Evolutionary conservation across 176 grass and related monocot genomes (phyloP), one percentile per base, ranked within the genome.

Genomic region (Urochloa ruziziensis): DNA sequence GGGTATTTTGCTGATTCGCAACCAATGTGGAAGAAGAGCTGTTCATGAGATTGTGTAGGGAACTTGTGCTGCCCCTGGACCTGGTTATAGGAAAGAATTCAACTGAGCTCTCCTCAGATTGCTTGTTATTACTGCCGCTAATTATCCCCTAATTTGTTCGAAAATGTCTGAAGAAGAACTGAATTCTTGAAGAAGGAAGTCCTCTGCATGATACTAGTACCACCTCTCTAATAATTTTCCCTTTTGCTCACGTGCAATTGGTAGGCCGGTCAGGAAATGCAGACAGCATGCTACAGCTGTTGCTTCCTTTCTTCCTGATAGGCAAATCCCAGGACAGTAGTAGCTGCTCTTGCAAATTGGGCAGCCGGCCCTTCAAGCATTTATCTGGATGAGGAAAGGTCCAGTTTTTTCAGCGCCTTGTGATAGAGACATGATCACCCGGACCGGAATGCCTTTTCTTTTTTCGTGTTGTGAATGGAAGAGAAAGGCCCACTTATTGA

Each of bases 1-100:
- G n/a, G n/a, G 76, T 73, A 17, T 71, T 57, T 75, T 75, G 59
- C 88, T 83, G 67, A 90, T 86, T 78, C 81, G 47, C 47, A 78
- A 72, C 72, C 56, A 29, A 56, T 56, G 34, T 54, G 78, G 83
- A 86, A 89, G 53, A 58, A 44, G 57, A 77, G 65, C 78, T 67
- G 79, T 73, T 34, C 82, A 67, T 80, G 84, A 83, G 84, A 48
- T 24, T 67, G 70, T 62, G 65, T 73, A 19, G 79, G 73, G 10
- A 67, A 60, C 74, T 87, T 9, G 39, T 85, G 62, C 35, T 23
- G 62, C 7, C 10, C 76, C 64, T 36, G 37, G 24, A n/a, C 6
- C 7, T 40, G 39, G 39, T 40, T 86, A 83, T 86, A 83, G 24
- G 49, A 48, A 78, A 74, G 29, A 70, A 78, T 61, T 58, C 8